These are phyloP conservation scores for Hysterium pulicare DNA, from an alignment of 2,329 filamentous ascomycete genomes.

Conservation along the genomic window DNA sequence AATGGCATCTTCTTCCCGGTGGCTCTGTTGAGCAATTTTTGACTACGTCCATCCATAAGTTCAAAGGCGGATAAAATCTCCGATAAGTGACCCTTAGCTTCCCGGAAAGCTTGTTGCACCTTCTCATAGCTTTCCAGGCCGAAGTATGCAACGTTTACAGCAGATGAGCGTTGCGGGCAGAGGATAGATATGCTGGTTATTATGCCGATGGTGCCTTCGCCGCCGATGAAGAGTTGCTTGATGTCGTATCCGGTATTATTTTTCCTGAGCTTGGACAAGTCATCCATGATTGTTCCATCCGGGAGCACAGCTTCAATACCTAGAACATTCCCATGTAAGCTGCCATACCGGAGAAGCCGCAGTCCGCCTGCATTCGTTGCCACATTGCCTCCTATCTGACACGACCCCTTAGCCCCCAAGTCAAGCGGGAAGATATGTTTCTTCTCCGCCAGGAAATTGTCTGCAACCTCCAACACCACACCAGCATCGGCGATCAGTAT, in stretches of 20 bases:
- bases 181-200: constrained; percentile 87
- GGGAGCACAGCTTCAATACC: constrained; percentile 91
- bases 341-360: constrained; percentile 86
- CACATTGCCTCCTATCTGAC: constrained; percentile 93
- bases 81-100: constrained; percentile 84
- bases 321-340: constrained; percentile 86
- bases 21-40: constrained; percentile 59
- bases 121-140: constrained; percentile 88
- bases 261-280: constrained; percentile 84
- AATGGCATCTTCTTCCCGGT: constrained; percentile 77
- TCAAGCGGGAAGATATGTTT: constrained; percentile 93
- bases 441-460: constrained; percentile 78
- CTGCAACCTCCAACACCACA: constrained; percentile 83
- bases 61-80: constrained; percentile 98
- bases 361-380: constrained; percentile 94
- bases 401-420: constrained; percentile 95
- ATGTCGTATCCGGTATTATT: constrained; percentile 99
- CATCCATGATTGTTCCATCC: constrained; percentile 87
- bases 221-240: constrained; percentile 95
- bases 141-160: constrained; percentile 93
- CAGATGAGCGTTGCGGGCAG: constrained; percentile 81
- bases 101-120: constrained; percentile 78
- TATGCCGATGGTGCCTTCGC: constrained; percentile 90
- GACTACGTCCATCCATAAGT: constrained; percentile 85
- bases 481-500: constrained; percentile 88